Conservation (phyloP, 306 rosid genomes). For the Canavalia gladiata region DNA sequence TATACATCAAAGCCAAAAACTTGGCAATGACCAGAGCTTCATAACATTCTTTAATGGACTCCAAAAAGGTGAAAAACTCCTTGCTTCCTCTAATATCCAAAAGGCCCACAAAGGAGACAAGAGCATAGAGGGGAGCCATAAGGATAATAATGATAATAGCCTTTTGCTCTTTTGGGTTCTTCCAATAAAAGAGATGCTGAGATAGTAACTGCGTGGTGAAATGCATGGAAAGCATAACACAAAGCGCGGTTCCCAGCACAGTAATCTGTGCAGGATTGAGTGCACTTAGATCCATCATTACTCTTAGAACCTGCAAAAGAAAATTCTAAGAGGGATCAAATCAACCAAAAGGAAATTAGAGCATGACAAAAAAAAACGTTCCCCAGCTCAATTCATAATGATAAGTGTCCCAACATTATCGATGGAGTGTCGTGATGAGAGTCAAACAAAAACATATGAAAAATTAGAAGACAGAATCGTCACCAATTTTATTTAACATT, state of each 20-base stretch:
- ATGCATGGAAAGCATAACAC: conserved; percentile 87
- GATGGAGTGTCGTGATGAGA: too few species aligned
- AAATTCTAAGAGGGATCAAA: conserved; percentile 5
- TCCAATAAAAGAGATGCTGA: conserved; percentile 96
- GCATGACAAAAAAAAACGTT: too few species aligned
- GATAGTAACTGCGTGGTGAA: conserved; percentile 89
- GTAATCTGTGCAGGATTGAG: conserved; percentile 75
- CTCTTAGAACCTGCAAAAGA: conserved; percentile 52
- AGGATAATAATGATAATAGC: conserved; percentile 86
- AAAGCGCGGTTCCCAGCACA: conserved; percentile 72
- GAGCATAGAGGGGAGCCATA: conserved; percentile 95
- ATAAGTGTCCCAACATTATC: too few species aligned
- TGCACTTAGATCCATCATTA: conserved; percentile 71
- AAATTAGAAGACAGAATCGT: too few species aligned
- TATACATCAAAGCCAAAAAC: conserved; percentile 90
- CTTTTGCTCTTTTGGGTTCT: conserved; percentile 95
- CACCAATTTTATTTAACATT: too few species aligned
- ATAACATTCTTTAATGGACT: conserved; percentile 89
- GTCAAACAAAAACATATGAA: too few species aligned
- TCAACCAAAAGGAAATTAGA: too few species aligned
- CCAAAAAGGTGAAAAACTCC: conserved; percentile 78
- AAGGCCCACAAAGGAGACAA: conserved; percentile 84
- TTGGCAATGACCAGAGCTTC: conserved; percentile 98
- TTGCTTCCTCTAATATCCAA: conserved; percentile 86
- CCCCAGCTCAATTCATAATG: too few species aligned